Percentiles rank a stretch among this genome's conserved stretches.
Conservation (phyloP, 2,329 filamentous ascomycete species). For the Pseudocercospora fuligena region DNA sequence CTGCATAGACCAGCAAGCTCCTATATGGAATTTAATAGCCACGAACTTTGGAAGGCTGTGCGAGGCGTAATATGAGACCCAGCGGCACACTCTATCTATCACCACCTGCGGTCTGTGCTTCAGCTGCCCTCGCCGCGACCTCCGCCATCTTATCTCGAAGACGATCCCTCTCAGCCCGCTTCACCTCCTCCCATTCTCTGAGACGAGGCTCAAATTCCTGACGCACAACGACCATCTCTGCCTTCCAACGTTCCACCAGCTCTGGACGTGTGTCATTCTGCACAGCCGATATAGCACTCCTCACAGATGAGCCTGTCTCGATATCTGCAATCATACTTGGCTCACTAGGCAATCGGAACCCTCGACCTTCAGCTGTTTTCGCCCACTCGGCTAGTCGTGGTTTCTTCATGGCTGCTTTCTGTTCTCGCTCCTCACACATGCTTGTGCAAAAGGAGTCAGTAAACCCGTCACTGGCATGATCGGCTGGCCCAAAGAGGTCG, state of each 20-base stretch:
- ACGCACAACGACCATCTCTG: background rate
- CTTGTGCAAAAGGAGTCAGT: background rate
- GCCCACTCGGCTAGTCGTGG: background rate
- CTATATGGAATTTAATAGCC: too few species aligned
- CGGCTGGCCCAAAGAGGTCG: background rate
- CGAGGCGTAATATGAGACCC: too few species aligned
- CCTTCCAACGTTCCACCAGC: background rate
- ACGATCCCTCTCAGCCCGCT: too few species aligned
- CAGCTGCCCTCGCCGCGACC: too few species aligned
- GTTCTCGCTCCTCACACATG: background rate
- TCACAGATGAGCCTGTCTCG: background rate
- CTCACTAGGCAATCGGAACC: background rate
- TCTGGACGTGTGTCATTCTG: background rate
- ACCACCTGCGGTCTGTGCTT: too few species aligned
- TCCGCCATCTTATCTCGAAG: too few species aligned
- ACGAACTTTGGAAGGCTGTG: too few species aligned
- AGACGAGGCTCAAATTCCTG: too few species aligned
- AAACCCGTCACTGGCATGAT: background rate
- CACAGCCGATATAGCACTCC: background rate
- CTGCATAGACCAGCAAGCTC: too few species aligned
- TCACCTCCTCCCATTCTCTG: too few species aligned
- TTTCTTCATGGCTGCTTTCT: background rate
- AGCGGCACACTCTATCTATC: too few species aligned
- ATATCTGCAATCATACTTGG: background rate
- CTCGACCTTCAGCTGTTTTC: background rate